Base-by-base conservation (phyloP, 2,329 filamentous ascomycete genomes). In the Ceratocystis cacaofunesta region DNA sequence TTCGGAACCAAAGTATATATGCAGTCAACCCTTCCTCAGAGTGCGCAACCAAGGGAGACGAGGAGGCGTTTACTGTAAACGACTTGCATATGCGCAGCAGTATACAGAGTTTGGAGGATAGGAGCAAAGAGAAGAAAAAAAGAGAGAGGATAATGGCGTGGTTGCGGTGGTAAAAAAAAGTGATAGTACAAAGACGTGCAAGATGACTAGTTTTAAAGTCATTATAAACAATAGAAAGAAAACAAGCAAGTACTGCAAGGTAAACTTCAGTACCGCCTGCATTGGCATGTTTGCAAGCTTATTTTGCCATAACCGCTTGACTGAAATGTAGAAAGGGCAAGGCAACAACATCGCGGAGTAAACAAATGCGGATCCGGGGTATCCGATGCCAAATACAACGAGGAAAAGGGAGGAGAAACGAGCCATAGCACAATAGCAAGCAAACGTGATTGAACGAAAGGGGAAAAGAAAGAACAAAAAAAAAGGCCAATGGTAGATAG, bases 181-280 rank as follows among this genome's bases (percentile, higher is more conserved):
- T 62, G 28, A 57, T 62, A 36, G 58, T 62, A 62, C 58, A 44
- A 52, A 55, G 57, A 62, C 62, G 30, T 65, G 52, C 52, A 17
- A 19, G 55, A 41, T 64, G 32, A 58, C 36, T 28, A 46, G 41
- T 60, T 32, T 55, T 32, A 32, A 17, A 41, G 43, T 36, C 50
- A 28, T 28, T 17, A 64, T 22, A 58, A 58, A 17, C 22, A 64
- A 25, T 8, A 22, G 8, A 57, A 22, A 44, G 30, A 52, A 44
- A 52, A 55, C 10, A 60, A 28, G 7, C n/a, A 12, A 50, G 48
- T 19, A 50, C 19, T 25, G 17, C 2, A 5, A 22, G n/a, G 48
- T 25, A 22, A 22, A 15, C 48, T 19, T 8, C 19, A 50, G 48
- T 3, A 19, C 19, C 36, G 10, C 36, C 3, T 41, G 36, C 36